Base-by-base conservation (phyloP, 805 yeast genomes). In the Maudiozyma pseudohumilis region DNA sequence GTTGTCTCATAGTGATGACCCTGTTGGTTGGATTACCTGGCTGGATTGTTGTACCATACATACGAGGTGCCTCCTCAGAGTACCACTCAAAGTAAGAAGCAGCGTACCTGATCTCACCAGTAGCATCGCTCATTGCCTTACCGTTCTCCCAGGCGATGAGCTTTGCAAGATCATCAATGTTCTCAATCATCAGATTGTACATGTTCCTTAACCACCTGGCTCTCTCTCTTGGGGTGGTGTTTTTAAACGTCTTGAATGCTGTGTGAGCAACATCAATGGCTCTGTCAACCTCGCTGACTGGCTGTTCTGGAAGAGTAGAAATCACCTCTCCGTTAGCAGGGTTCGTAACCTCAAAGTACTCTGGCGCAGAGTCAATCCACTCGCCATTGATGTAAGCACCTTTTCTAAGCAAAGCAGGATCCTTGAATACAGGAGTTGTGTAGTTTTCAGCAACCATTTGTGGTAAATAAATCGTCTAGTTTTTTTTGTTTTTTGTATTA, bases 11-110 rank as follows among this genome's bases (percentile, higher is more conserved):
- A 16, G 81, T 73, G 43, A 69, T 61, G 17, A 71, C 70, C 53
- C 77, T 68, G 48, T 70, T 74, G 36, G 66, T 57, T 33, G 67
- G 62, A 48, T 68, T 70, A 17, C 68, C 42, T 8, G 80, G 76
- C 47, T 72, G 79, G 40, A 74, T 74, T 2, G 77, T 71, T 40
- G 67, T 62, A 34, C 81, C 79, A 48, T 73, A 72, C 21, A 65
- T 52, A 44, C 80, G 57, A 46, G 74, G 70, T 11, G 79, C 77
- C 48, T 73, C 80, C 52, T 73, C 79, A 23, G 94, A 69, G 54
- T 77, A 88, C 96, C 96, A 88, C 53, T 85, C 87, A 56, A 84
- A 81, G 59, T 81, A 87, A 6, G 83, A 72, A 3, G 81, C 80
- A 21, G 74, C 77, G 46, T 75, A 75, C 47, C 66, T 71, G 41